Evolutionary conservation across 140 eudicot species (phyloP).

Genomic region (Senecio squalidus): DNA sequence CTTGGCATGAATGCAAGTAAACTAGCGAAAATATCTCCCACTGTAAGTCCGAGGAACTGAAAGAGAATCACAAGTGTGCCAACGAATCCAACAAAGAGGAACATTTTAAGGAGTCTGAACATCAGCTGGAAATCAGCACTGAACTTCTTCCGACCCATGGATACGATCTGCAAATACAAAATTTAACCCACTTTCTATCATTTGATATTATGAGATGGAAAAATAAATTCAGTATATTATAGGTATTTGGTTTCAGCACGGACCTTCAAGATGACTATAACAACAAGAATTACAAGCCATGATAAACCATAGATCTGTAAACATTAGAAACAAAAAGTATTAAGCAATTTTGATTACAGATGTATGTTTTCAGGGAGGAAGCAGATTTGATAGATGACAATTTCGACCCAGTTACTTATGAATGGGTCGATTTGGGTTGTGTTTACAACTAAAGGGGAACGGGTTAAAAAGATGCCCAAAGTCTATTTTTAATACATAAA

Average conservation of each 20-base stretch:
- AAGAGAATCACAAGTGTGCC: conserved; percentile 48
- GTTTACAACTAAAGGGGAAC: not conserved
- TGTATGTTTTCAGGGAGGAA: not conserved
- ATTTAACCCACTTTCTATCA: conserved; percentile 9
- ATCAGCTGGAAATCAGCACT: conserved; percentile 96
- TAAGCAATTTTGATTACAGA: not conserved
- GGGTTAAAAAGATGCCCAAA: not conserved
- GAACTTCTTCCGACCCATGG: conserved; percentile 92
- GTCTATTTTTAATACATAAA: not conserved
- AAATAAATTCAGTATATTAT: not conserved
- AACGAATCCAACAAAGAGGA: conserved; percentile 67
- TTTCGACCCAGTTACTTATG: not conserved
- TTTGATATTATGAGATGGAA: not conserved
- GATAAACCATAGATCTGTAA: conserved; percentile 89
- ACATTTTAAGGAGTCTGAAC: conserved; percentile 88
- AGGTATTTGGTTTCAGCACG: conserved; percentile 16
- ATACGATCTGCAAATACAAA: conserved; percentile 63
- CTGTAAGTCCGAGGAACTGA: conserved; percentile 65
- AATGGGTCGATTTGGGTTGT: not conserved
- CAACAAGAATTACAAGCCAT: conserved; percentile 86
- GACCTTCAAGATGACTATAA: conserved; percentile 80
- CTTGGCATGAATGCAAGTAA: conserved; percentile 90
- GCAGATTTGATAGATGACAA: conserved; percentile 2
- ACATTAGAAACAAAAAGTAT: conserved; percentile 10
- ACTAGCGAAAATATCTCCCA: conserved; percentile 78